Base-by-base conservation (phyloP, 352 stramenopile genomes). In the Phytophthora cactorum region DNA sequence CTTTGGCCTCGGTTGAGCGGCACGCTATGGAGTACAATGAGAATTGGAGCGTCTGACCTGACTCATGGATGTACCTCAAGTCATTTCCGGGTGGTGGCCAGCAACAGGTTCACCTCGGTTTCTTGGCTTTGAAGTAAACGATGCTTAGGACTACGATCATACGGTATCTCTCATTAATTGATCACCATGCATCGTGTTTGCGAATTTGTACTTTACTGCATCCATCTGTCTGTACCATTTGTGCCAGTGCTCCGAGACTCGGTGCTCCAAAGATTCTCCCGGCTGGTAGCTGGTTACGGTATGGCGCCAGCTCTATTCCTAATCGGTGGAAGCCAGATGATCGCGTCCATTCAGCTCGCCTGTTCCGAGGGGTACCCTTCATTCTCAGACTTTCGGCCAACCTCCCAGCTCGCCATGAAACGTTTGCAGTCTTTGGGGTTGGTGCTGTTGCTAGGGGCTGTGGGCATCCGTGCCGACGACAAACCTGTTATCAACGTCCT, bases 401-500 rank as follows among this genome's bases (percentile, higher is more conserved):
- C 14, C 25, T 28, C 9, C 4, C 8, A 60, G 31, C 54, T 15
- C 11, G 45, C 4, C 39, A 70, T 70, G 63, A 70, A 60, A 45
- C 8, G 1, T 52, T 52, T 58, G 44, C 34, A 57, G 29, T 52
- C 50, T 39, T 15, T 44, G 47, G 54, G 43, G 7, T 10, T 28
- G 17, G 17, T 29, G 28, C 10, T 59, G 44, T 29, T 64, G 58
- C 32, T 66, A 57, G 12, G 25, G 28, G 17, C 8, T 62, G 43
- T 38, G 4, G 31, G 28, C 9, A 45, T 17, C 22, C 34, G 32
- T 14, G 25, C 10, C 34, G 58, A 56, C 41, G 49, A 39, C 28
- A 70, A 64, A 50, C 66, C 75, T 11, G 47, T 76, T 46, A 79
- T 82, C 59, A 74, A 64, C 49, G 70, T 83, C 12, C 65, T 85